phyloP scores from a whole-genome alignment of 148 eudicot species.

The Cornus kousa region DNA sequence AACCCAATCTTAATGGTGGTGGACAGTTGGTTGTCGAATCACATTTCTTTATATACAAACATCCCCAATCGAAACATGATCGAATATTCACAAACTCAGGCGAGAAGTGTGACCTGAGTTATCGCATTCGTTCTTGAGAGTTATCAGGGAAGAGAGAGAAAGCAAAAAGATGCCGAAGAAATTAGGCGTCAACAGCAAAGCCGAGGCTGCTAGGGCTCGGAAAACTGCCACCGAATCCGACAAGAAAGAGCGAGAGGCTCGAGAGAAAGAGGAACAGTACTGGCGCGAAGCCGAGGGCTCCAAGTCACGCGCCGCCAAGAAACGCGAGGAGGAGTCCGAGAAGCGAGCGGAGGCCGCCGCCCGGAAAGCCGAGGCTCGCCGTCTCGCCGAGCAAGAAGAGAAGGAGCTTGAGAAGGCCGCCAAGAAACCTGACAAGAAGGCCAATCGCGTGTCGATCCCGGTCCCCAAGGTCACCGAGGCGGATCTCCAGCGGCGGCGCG shows the following conservation, averaged over 20 bases:
- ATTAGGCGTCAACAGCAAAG: constrained; percentile 90
- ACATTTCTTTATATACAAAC: too few species aligned
- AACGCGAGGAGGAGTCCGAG: constrained; percentile 84
- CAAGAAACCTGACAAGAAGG: constrained; percentile 81
- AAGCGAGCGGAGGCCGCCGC: constrained; percentile 78
- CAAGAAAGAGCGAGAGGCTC: constrained; percentile 52
- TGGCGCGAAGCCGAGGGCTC: constrained; percentile 95
- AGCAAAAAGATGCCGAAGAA: constrained; percentile 73
- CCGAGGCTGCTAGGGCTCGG: constrained; percentile 77
- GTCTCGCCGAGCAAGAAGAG: constrained; percentile 76
- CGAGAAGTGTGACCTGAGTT: not conserved
- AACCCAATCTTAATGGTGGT: too few species aligned
- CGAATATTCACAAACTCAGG: not conserved
- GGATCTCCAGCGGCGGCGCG: constrained; percentile 53
- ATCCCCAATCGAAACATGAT: too few species aligned
- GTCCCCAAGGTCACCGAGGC: constrained; percentile 74
- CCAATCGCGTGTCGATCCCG: constrained; percentile 57
- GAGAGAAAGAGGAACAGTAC: constrained; percentile 74
- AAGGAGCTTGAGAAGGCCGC: constrained; percentile 66
- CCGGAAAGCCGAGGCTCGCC: constrained; percentile 76
- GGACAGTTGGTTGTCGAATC: too few species aligned
- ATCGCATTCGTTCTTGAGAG: not conserved
- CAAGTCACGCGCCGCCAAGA: constrained; percentile 80
- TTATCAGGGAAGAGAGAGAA: constrained; percentile 1
- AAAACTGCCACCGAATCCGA: constrained; percentile 64